phyloP scores from a whole-genome alignment of 805 yeast species.

The Wickerhamomyces queroliae region DNA sequence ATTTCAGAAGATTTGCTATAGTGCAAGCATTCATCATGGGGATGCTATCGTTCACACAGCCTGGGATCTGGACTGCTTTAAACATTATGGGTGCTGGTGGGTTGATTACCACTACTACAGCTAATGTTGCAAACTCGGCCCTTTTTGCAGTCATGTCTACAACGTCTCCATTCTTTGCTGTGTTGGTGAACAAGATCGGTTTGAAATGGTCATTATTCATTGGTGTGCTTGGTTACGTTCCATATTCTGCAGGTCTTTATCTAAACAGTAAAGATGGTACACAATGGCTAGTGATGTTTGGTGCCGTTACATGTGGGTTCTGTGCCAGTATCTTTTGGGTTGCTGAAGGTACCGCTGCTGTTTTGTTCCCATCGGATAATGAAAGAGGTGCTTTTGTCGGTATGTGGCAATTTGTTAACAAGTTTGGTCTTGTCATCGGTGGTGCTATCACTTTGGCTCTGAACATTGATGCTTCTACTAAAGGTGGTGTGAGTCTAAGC shows the following conservation, averaged over 20 bases:
- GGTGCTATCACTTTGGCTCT: conserved; percentile 18
- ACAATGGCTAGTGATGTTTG: conserved; percentile 20
- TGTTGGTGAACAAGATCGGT: conserved; percentile 19
- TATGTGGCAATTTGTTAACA: conserved; percentile 22
- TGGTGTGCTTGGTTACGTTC: conserved; percentile 21
- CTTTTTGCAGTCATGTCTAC: conserved; percentile 19
- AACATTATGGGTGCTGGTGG: conserved; percentile 23
- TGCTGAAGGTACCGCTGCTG: conserved; percentile 23
- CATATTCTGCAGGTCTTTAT: conserved; percentile 23
- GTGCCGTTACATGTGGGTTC: conserved; percentile 21
- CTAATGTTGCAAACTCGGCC: conserved; percentile 14
- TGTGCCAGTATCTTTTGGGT: conserved; percentile 23
- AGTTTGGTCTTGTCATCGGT: conserved; percentile 21
- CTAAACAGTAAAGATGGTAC: conserved; percentile 21
- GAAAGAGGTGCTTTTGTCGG: conserved; percentile 23
- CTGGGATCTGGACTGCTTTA: conserved; percentile 20
- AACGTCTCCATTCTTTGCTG: conserved; percentile 16
- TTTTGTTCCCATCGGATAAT: conserved; percentile 18
- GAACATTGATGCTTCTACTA: conserved; percentile 8
- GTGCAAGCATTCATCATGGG: too few relatives aligned
- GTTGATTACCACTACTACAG: conserved; percentile 10
- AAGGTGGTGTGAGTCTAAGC: conserved; percentile 19
- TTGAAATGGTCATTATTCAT: conserved; percentile 12
- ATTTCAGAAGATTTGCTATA: too few relatives aligned
- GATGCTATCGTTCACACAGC: conserved; percentile 20